A percentile compares a stretch with the other conserved stretches of the same genome.
These are phyloP conservation scores for Diutina siamensis DNA, from an alignment of 1,139 yeast genomes.

Conservation along the genomic window DNA sequence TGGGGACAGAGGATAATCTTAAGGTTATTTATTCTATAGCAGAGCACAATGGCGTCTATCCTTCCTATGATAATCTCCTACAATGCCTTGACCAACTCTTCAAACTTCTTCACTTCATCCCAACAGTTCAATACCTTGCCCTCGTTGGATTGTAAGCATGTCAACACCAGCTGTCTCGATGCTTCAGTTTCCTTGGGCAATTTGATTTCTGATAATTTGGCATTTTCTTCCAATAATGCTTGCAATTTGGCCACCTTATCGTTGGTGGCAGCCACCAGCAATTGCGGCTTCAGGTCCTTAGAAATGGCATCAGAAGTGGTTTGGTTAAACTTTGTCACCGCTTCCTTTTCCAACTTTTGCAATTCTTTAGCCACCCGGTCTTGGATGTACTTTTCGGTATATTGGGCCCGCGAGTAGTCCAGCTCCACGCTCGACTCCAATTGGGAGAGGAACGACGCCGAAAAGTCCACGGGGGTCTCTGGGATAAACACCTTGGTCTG, in stretches of 20 bases:
- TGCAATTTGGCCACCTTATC: constrained; percentile 34
- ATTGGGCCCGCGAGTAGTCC: constrained; percentile 72
- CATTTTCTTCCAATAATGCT: constrained; percentile 35
- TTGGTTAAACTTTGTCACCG: constrained; percentile 43
- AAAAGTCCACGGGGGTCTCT: constrained; percentile 63
- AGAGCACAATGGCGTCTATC: too few species aligned
- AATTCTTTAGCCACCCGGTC: constrained; percentile 63
- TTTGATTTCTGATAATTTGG: constrained; percentile 13
- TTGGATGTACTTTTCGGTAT: constrained; percentile 67
- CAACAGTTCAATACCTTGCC: constrained; percentile 79
- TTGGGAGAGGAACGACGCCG: constrained; percentile 55
- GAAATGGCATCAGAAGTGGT: constrained; percentile 34
- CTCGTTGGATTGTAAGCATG: constrained; percentile 58
- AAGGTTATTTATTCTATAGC: too few species aligned
- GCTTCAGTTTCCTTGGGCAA: constrained; percentile 19
- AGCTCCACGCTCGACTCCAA: constrained; percentile 57
- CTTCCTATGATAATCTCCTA: constrained; percentile 9
- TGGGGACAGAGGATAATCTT: too few species aligned
- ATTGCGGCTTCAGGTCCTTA: constrained; percentile 17
- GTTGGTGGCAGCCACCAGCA: constrained; percentile 23
- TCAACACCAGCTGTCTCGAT: constrained; percentile 47
- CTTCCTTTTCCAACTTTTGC: constrained; percentile 46
- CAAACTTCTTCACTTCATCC: constrained; percentile 72
- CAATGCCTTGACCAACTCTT: constrained; percentile 33
- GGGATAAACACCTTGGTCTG: constrained; percentile 62